Conservation (phyloP, 2,329 filamentous ascomycete species). For the Trichoderma pleuroti region DNA sequence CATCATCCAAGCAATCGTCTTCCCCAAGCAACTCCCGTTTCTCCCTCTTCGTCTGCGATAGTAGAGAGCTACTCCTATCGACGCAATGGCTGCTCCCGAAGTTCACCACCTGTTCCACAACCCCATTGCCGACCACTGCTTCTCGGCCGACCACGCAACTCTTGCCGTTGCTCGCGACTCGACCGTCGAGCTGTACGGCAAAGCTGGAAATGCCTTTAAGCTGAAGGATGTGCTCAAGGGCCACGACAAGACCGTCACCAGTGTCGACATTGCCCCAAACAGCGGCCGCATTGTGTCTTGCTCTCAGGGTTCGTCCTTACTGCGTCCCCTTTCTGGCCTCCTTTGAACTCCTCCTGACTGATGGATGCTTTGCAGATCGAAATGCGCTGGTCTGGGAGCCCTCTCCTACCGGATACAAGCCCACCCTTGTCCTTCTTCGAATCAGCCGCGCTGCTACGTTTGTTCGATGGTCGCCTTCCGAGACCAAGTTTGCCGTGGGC, state of each 20-base stretch:
- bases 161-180: slow-evolving; percentile 90
- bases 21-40: slow-evolving; percentile 21
- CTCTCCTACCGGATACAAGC: slow-evolving; percentile 89
- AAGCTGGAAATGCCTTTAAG: slow-evolving; percentile 69
- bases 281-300: slow-evolving; percentile 95
- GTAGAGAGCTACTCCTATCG: slow-evolving; percentile 81
- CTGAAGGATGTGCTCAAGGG: slow-evolving; percentile 91
- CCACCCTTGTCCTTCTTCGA: slow-evolving; percentile 90
- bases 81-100: slow-evolving; percentile 77
- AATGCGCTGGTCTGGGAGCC: slow-evolving; percentile 98
- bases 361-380: slow-evolving; percentile 60
- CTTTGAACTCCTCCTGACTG: background rate
- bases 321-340: slow-evolving; percentile 3
- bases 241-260: slow-evolving; percentile 94
- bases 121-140: slow-evolving; percentile 96
- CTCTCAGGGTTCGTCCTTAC: slow-evolving; percentile 69
- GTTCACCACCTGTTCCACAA: slow-evolving; percentile 96
- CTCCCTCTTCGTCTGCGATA: slow-evolving; percentile 53
- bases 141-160: slow-evolving; percentile 85
- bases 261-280: slow-evolving; percentile 89
- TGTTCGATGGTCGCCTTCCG: slow-evolving; percentile 93
- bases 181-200: slow-evolving; percentile 81
- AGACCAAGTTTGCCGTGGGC: slow-evolving; percentile 96
- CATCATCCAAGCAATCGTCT: slow-evolving; percentile 17
- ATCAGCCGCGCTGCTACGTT: slow-evolving; percentile 97